Evolutionary conservation across 1,284 basidiomycete genomes (phyloP).

Genomic region (Malassezia sp.): DNA sequence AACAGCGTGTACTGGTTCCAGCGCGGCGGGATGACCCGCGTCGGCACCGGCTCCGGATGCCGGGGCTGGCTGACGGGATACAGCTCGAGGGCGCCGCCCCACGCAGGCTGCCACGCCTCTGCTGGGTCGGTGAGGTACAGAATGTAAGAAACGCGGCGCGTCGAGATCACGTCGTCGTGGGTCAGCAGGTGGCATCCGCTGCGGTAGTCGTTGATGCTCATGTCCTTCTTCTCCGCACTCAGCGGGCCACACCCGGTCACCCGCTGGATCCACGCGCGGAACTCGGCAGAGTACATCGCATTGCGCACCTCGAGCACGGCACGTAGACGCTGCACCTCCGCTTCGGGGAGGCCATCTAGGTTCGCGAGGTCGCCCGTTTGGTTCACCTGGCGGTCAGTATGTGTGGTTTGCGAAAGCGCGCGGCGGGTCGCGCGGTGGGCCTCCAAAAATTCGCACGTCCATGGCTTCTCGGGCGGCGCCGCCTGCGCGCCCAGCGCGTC

Average conservation of each 20-base stretch:
- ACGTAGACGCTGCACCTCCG: conserved; percentile 36
- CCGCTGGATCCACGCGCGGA: conserved; percentile 69
- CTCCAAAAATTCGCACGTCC: too few species aligned
- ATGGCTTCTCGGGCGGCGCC: too few species aligned
- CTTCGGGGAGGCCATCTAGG: conserved; percentile 59
- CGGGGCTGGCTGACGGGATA: conserved; percentile 55
- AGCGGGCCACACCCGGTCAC: conserved; percentile 90
- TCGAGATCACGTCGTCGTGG: conserved; percentile 76
- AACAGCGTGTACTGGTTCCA: conserved; percentile 99
- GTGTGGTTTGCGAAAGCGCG: too few species aligned
- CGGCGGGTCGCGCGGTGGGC: too few species aligned
- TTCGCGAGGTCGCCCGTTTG: conserved; percentile 96
- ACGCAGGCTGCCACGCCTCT: conserved; percentile 59
- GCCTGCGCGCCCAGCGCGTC: too few species aligned
- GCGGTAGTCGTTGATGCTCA: conserved; percentile 84
- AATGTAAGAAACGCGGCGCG: conserved; percentile 88
- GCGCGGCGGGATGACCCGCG: conserved; percentile 46
- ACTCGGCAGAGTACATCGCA: conserved; percentile 76
- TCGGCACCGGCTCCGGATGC: conserved; percentile 31
- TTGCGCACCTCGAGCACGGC: conserved; percentile 62
- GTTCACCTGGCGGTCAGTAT: too few species aligned
- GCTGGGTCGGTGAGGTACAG: conserved; percentile 85
- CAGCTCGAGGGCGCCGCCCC: conserved; percentile 91
- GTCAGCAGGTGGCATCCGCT: conserved; percentile 70
- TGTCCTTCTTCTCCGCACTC: conserved; percentile 82